Evolutionary conservation across 1,284 basidiomycete species (phyloP).

Genomic region (Ustilago xerochloae): DNA sequence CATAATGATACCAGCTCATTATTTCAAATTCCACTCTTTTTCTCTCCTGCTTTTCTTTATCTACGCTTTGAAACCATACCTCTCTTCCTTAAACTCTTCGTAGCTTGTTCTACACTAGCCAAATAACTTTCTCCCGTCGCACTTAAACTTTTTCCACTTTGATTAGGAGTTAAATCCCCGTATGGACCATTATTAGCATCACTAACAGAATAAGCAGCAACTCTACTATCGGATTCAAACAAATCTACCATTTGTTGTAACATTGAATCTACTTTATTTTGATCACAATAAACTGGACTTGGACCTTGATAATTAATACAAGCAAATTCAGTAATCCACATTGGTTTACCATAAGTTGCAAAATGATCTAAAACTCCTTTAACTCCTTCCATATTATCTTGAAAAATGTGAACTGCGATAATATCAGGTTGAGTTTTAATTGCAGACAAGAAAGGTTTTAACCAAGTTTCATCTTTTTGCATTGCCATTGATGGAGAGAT

Average conservation of each 20-base stretch:
- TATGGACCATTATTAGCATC: conserved; percentile 56
- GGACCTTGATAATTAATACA: conserved; percentile 56
- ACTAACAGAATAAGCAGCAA: conserved; percentile 52
- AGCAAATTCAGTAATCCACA: conserved; percentile 58
- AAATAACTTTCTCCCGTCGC: conserved; percentile 38
- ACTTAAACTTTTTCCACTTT: conserved; percentile 35
- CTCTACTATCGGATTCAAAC: conserved; percentile 48
- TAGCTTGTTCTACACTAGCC: conserved; percentile 27
- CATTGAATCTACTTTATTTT: conserved; percentile 44
- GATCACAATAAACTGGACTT: conserved; percentile 40
- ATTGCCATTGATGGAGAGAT: conserved; percentile 56
- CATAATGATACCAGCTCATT: background rate
- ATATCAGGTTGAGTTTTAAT: conserved; percentile 55
- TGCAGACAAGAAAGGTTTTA: conserved; percentile 44
- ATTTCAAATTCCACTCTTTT: background rate
- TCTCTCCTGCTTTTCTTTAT: background rate
- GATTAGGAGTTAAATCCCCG: conserved; percentile 42
- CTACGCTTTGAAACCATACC: conserved; percentile 24
- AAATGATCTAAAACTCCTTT: conserved; percentile 53
- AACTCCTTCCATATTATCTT: conserved; percentile 53
- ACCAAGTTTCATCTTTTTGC: conserved; percentile 55
- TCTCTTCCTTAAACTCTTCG: background rate
- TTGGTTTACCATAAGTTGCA: conserved; percentile 47
- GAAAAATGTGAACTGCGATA: conserved; percentile 62
- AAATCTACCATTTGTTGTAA: conserved; percentile 43